A percentile compares a stretch with the other conserved stretches of the same genome.
Evolutionary conservation across 1,139 yeast species (phyloP).

Genomic region (Trichomonascaceae sp.): DNA sequence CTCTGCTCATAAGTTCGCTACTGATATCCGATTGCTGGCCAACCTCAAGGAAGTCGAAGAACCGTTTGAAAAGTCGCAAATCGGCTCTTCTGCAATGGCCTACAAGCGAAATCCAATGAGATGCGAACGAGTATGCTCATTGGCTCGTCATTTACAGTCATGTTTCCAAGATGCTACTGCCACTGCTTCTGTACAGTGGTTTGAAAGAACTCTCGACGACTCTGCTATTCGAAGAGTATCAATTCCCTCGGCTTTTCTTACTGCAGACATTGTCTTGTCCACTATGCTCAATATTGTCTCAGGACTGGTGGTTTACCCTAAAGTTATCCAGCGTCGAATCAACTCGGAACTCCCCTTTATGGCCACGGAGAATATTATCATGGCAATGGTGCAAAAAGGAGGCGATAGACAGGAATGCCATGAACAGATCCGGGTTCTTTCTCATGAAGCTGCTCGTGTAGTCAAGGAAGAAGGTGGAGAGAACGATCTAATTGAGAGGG

Average conservation of each 20-base stretch:
- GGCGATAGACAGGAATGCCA: slow-evolving; percentile 98
- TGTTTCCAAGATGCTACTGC: slow-evolving; percentile 88
- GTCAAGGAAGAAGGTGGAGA: slow-evolving; percentile 99
- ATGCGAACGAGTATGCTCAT: slow-evolving; percentile 96
- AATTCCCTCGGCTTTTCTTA: slow-evolving; percentile 90
- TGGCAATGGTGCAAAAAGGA: slow-evolving; percentile 99
- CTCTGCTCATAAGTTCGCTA: slow-evolving; percentile 95
- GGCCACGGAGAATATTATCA: slow-evolving; percentile 98
- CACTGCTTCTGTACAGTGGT: slow-evolving; percentile 98
- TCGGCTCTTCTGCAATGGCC: slow-evolving; percentile 98
- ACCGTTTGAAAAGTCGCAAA: slow-evolving; percentile 96
- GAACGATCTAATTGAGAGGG: slow-evolving; percentile 88
- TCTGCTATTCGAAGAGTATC: slow-evolving; percentile 97
- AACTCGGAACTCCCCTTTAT: slow-evolving; percentile 93
- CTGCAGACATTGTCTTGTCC: slow-evolving; percentile 87
- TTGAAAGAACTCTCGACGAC: slow-evolving; percentile 97
- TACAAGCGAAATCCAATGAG: slow-evolving; percentile 99
- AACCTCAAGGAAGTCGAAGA: slow-evolving; percentile 96
- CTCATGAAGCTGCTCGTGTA: slow-evolving; percentile 96
- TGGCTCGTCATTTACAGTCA: slow-evolving; percentile 91
- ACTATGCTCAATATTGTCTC: slow-evolving; percentile 88
- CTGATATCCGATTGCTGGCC: slow-evolving; percentile 92
- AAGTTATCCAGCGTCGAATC: slow-evolving; percentile 96
- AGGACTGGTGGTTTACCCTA: slow-evolving; percentile 96
- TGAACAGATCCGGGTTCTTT: slow-evolving; percentile 92